Percentiles rank a stretch among this genome's conserved stretches.
phyloP scores from a whole-genome alignment of 768 basidiomycete genomes.

The Boletus subparvulus region DNA sequence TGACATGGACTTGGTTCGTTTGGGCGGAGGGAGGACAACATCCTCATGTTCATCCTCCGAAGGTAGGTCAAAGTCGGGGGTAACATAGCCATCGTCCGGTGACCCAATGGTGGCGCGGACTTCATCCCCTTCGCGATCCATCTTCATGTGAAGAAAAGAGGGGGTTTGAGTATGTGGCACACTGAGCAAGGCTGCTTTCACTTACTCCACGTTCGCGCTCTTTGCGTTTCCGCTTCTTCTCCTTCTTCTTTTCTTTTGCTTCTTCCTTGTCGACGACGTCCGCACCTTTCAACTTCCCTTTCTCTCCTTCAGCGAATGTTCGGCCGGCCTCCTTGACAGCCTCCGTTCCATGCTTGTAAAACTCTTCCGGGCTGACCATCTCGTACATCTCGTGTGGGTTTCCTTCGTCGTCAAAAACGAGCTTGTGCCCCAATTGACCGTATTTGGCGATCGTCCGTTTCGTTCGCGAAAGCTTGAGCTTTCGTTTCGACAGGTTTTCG shows the following conservation, averaged over 20 bases:
- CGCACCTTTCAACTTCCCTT: constrained; percentile 63
- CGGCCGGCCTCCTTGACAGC: constrained; percentile 66
- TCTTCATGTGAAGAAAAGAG: constrained; percentile 1
- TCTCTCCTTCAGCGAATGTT: constrained; percentile 72
- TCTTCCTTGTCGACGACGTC: constrained; percentile 79
- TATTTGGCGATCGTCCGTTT: constrained; percentile 69
- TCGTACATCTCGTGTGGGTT: constrained; percentile 80
- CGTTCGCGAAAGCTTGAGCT: constrained; percentile 68
- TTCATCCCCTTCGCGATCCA: constrained; percentile 32
- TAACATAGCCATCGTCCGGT: constrained; percentile 61
- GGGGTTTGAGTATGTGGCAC: background rate
- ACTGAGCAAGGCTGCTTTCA: background rate
- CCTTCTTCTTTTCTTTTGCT: constrained; percentile 83
- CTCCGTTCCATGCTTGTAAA: constrained; percentile 62
- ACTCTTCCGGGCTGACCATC: constrained; percentile 72
- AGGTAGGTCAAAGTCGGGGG: constrained; percentile 64
- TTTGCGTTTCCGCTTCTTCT: constrained; percentile 92
- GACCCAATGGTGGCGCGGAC: constrained; percentile 31
- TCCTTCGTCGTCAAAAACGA: constrained; percentile 91
- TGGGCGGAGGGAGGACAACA: constrained; percentile 29
- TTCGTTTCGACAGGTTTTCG: constrained; percentile 80
- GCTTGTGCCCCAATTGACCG: constrained; percentile 63
- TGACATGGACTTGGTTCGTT: constrained; percentile 30
- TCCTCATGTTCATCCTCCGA: constrained; percentile 38
- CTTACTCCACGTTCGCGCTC: constrained; percentile 56